Base-by-base conservation (phyloP, 768 basidiomycete species). In the Amanita brunnescens region DNA sequence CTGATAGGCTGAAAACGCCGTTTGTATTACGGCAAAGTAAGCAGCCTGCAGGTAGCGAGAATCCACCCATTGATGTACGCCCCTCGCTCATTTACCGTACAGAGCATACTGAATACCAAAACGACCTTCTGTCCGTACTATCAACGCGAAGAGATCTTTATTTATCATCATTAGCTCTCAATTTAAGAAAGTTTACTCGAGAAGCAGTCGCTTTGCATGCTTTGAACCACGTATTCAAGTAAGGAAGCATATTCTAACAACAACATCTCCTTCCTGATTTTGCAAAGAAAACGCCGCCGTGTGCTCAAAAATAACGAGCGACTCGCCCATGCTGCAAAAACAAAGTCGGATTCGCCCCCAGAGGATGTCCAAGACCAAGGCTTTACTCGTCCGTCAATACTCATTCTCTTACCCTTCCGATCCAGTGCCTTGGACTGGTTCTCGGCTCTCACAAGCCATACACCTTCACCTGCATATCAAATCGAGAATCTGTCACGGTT, bases 251-350 rank as follows among this genome's bases (percentile, higher is more conserved):
- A 26, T 21, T 52, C 23, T n/a, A 13, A 18, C 23, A 53, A 50
- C 33, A 6, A 6, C 12, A 24, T 4, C 32, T 21, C 32, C 26
- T n/a, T 23, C 24, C 30, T 52, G 24, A 37, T 35, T 6, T 57
- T 52, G 49, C n/a, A 32, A 59, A 98, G 94, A 74, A 96, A 94
- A 59, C 90, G 95, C 18, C 83, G 88, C 14, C 79, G 81, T 7
- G 77, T 99, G 30, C 73, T 97, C 2, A 94, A 94, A 66, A 97
- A 94, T 66, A 98, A 97, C 60, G 91, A 95, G 56, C 87, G 87
- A 35, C 74, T 97, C n/a, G 75, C 87, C 0, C 79, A 83, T 56
- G 80, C 83, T 8, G 67, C 76, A 8, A 85, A 88, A 64, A 63
- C 75, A 13, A 71, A 75, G 45, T 68, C 74, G 1, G 69, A 75